Evolutionary conservation across 345 rosid species (phyloP).

Genomic region (Gossypium anomalum): DNA sequence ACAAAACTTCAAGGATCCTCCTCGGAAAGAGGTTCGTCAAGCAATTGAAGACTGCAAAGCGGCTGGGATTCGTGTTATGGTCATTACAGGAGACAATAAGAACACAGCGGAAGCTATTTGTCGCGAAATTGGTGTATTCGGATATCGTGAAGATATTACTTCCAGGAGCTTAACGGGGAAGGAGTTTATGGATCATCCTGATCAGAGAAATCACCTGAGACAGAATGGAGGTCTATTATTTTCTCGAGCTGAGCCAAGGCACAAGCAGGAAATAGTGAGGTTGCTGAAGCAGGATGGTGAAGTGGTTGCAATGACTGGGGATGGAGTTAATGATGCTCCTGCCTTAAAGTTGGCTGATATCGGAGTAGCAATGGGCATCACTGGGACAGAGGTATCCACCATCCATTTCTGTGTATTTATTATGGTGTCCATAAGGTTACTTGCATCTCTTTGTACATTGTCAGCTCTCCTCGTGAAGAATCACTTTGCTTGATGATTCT

Average conservation of each 20-base stretch:
- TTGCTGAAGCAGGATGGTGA: conserved; percentile 94
- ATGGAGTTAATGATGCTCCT: conserved; percentile 98
- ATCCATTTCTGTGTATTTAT: background rate
- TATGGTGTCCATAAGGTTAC: background rate
- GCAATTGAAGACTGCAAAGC: conserved; percentile 93
- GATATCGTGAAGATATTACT: conserved; percentile 51
- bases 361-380: conserved; percentile 93
- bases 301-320: conserved; percentile 99
- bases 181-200: conserved; percentile 58
- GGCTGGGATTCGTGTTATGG: conserved; percentile 97
- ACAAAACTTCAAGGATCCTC: conserved; percentile 70
- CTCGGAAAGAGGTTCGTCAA: conserved; percentile 87
- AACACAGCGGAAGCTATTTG: conserved; percentile 96
- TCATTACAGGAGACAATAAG: conserved; percentile 95
- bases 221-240: conserved; percentile 77
- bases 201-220: conserved; percentile 55
- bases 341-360: conserved; percentile 96
- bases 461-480: too few relatives aligned
- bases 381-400: conserved; percentile 82
- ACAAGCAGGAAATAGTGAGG: conserved; percentile 96
- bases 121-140: conserved; percentile 87
- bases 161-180: conserved; percentile 76
- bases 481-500: background rate
- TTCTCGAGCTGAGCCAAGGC: conserved; percentile 97
- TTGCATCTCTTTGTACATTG: background rate